Evolutionary conservation across 148 eudicot species (phyloP).

Genomic region (Talinum fruticosum): DNA sequence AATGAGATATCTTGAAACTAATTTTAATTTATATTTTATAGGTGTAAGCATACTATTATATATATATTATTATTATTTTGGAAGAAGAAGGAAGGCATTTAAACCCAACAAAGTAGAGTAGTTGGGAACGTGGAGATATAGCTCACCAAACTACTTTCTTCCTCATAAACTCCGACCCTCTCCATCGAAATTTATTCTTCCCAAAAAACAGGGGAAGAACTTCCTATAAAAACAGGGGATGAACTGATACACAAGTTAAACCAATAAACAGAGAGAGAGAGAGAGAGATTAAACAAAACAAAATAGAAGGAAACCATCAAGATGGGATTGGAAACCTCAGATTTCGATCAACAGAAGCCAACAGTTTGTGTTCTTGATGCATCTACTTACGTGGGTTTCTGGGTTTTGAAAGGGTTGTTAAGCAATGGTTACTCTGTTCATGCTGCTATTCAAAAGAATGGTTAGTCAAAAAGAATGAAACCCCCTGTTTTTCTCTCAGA

Average conservation of each 20-base stretch:
- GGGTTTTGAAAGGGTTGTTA: conserved; percentile 35
- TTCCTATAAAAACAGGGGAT: background rate
- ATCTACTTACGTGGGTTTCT: conserved; percentile 46
- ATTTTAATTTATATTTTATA: too few relatives aligned
- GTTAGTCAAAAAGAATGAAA: conserved; percentile 6
- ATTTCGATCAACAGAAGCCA: conserved; percentile 17
- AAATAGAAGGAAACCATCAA: background rate
- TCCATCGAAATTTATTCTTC: background rate
- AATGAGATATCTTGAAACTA: too few relatives aligned
- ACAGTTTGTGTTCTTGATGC: conserved; percentile 54
- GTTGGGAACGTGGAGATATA: conserved; percentile 3
- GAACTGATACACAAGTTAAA: background rate
- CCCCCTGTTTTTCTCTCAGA: background rate
- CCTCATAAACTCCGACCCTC: background rate
- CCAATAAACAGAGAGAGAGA: background rate
- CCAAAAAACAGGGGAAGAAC: background rate
- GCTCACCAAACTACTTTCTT: conserved; percentile 4
- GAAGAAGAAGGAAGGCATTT: background rate
- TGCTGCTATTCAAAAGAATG: conserved; percentile 36
- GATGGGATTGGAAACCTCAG: conserved; percentile 15
- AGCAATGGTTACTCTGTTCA: conserved; percentile 37
- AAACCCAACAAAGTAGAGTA: conserved; percentile 1
- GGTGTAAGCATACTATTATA: too few relatives aligned
- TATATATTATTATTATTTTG: too few relatives aligned
- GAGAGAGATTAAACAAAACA: background rate